phyloP scores from a whole-genome alignment of 176 grass and related monocot genomes.

The Poa pratensis region DNA sequence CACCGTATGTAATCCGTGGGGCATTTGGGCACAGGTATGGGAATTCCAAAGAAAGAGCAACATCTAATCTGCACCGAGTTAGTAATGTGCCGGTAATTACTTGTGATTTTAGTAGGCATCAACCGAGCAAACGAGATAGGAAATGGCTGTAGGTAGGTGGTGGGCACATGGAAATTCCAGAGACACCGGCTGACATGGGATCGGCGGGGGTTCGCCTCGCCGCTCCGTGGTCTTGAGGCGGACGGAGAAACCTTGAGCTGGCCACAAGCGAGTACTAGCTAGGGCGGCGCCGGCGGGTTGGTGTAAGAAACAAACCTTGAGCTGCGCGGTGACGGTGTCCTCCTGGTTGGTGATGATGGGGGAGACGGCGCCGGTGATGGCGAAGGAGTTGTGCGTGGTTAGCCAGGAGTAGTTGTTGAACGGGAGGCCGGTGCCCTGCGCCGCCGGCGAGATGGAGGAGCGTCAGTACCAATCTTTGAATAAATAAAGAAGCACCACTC shows the following conservation, averaged over 20 bases:
- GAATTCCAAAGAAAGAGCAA: neutral
- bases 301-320: conserved; percentile 44
- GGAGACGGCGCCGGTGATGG: conserved; percentile 52
- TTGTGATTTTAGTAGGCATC: neutral
- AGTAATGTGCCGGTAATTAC: neutral
- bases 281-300: neutral
- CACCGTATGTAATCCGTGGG: neutral
- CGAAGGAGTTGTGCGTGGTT: conserved; percentile 94
- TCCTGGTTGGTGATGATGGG: conserved; percentile 73
- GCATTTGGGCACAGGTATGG: neutral
- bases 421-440: conserved; percentile 60
- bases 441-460: neutral
- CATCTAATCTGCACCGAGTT: neutral
- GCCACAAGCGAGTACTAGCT: no score
- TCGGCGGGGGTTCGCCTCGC: neutral
- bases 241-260: neutral
- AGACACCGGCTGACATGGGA: neutral
- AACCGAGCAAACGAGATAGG: neutral
- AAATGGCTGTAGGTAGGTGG: neutral
- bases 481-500: neutral
- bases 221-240: neutral
- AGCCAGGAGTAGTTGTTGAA: conserved; percentile 97
- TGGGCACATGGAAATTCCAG: neutral
- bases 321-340: conserved; percentile 83
- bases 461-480: neutral